These are phyloP conservation scores for Phytophthora tubulina DNA, from an alignment of 352 stramenopile species.

Conservation along the genomic window DNA sequence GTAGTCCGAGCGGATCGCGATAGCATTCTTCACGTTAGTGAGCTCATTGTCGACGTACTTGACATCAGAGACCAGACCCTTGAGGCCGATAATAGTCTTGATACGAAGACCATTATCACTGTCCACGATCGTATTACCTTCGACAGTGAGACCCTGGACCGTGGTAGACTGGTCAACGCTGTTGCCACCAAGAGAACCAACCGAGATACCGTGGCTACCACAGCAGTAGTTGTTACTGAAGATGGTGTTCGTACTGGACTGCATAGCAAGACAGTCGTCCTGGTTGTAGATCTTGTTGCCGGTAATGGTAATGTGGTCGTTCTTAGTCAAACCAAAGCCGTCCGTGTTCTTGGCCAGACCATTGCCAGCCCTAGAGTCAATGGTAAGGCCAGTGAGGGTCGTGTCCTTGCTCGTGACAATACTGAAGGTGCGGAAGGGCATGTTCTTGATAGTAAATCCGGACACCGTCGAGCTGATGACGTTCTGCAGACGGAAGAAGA, in stretches of 20 bases:
- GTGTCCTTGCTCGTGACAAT: conserved; percentile 33
- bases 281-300: conserved; percentile 31
- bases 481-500: conserved; percentile 24
- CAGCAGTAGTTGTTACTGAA: conserved; percentile 28
- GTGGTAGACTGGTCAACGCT: conserved; percentile 27
- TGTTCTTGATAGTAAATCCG: conserved; percentile 46
- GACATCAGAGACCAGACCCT: conserved; percentile 30
- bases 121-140: conserved; percentile 41
- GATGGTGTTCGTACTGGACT: conserved; percentile 32
- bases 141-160: conserved; percentile 31
- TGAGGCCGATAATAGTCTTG: conserved; percentile 28
- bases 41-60: conserved; percentile 38
- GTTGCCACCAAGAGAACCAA: conserved; percentile 46
- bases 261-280: conserved; percentile 26
- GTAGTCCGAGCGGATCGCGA: conserved; percentile 27
- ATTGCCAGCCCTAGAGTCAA: conserved; percentile 20
- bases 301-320: conserved; percentile 22
- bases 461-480: conserved; percentile 30
- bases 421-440: conserved; percentile 34
- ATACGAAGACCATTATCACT: conserved; percentile 32
- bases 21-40: conserved; percentile 25
- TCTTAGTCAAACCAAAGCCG: conserved; percentile 21
- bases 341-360: conserved; percentile 25
- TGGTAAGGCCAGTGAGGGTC: conserved; percentile 13
- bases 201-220: conserved; percentile 36